Evolutionary conservation across 2,329 filamentous ascomycete genomes (phyloP), one percentile per base, ranked within the genome.

Genomic region (Verticillium dahliae): DNA sequence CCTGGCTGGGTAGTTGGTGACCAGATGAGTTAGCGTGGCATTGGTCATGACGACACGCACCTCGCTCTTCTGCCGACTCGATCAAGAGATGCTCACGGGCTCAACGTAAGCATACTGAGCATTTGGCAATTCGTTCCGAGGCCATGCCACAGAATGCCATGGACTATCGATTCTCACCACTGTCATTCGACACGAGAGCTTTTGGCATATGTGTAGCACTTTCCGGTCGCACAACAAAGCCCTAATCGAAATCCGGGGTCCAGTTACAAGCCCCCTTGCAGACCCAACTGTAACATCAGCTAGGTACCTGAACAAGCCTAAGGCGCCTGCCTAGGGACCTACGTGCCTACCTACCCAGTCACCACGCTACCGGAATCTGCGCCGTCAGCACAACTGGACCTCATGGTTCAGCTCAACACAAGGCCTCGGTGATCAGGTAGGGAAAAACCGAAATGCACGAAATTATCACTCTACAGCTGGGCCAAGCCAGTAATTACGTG

Each of bases 391-490:
- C 45, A n/a, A 6, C n/a, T 7, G 3, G 45, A 18, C 9, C 18
- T 10, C 5, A 27, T 52, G 18, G 18, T 10, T 18, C 22, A 27
- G 18, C 18, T 27, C 18, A 9, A 4, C 9, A 27, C 45, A 27
- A 14, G 18, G n/a, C 18, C n/a, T 52, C 18, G 9, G n/a, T 31
- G 27, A 31, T 31, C 27, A 31, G 27, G 27, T 31, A 31, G 10
- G 15, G n/a, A 27, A 22, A 10, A 27, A 18, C 1, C n/a, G 65
- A 33, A 4, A 98, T 99, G 95, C 92, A 93, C 76, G 95, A 99
- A 76, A 92, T 98, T 64, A 82, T 99, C 64, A 97, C 94, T 0
- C 80, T 99, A 56, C 95, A 99, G 80, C 87, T 98, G 63, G 95
- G 95, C 54, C 90, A 96, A 73, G 88, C 90, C 72, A 93, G 90